Base-by-base conservation (phyloP, 2,329 filamentous ascomycete species). In the Biscogniauxia sp. region DNA sequence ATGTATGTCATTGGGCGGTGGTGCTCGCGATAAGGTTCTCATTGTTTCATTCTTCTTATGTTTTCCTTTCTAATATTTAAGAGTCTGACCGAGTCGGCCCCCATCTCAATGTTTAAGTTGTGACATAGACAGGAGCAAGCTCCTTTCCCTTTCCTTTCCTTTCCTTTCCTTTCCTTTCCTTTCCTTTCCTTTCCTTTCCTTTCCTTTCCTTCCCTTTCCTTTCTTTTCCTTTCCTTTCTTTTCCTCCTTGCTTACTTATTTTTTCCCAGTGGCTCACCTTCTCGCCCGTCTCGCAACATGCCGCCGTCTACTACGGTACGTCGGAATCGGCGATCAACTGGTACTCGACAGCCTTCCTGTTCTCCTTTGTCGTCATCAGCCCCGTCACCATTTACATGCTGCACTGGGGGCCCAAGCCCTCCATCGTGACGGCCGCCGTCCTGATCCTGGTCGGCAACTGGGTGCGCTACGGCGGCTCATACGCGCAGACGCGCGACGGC, bases 301-400 rank as follows among this genome's bases (percentile, higher is more conserved):
- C 92, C 1, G 87, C 93, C 0, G 68, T 81, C 23, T 97, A 93
- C 79, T 98, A 96, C 73, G 68, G 79, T 56, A 91, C 93, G 13
- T 83, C 82, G 37, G 88, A 93, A 70, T 88, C 85, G 17, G 84
- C 85, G 32, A 89, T 98, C 77, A 98, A 98, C 77, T 98, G 95
- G 95, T 83, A 97, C 64, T 93, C 89, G 71, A 98, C 90, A 0
- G 88, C 83, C 49, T 97, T 96, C 73, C 81, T 97, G 54, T 94
- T 98, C 73, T 82, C 93, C 56, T 98, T 97, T 71, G 86, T 90
- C 52, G 80, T 84, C 66, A 81, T 88, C 51, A 87, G 87, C 53
- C 94, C 95, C 58, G 70, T 88, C 51, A 85, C 87, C 52, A 89
- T 98, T 70, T 90, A 87, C 74, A 86, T 88, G 25, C 83, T 98